A percentile compares a stretch with the other conserved stretches of the same genome.
These are phyloP conservation scores for Aspergillus tanneri DNA, from an alignment of 2,329 filamentous ascomycete species.

Conservation along the genomic window DNA sequence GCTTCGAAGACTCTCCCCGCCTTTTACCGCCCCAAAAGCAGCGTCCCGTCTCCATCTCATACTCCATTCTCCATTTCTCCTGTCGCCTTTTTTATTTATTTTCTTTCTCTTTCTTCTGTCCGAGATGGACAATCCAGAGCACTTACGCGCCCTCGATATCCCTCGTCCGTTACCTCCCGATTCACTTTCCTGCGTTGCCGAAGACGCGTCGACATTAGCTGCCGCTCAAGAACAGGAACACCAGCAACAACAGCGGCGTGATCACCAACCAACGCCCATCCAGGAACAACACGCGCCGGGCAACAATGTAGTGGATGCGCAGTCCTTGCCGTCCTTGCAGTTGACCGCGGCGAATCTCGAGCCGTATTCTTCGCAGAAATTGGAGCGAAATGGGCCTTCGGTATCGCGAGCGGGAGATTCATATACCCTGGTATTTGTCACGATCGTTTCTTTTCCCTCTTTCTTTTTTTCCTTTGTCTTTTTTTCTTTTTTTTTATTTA, in stretches of 20 bases:
- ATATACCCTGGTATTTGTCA: slow-evolving; percentile 15
- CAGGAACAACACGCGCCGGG: slow-evolving; percentile 19
- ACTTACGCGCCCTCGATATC: slow-evolving; percentile 18
- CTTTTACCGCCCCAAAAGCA: slow-evolving; percentile 30
- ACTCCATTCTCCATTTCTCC: slow-evolving; percentile 3
- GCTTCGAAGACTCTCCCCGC: slow-evolving; percentile 24
- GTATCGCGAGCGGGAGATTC: slow-evolving; percentile 16
- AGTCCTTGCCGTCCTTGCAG: slow-evolving; percentile 30
- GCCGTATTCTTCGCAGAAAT: slow-evolving; percentile 14
- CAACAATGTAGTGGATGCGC: slow-evolving; percentile 17
- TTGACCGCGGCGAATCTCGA: slow-evolving; percentile 24
- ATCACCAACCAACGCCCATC: slow-evolving; percentile 4
- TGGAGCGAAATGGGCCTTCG: slow-evolving; percentile 15
- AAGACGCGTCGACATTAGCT: slow-evolving; percentile 24
- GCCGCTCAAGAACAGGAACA: slow-evolving; percentile 12
- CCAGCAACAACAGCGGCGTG: slow-evolving; percentile 7
- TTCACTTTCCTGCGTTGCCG: slow-evolving; percentile 24
- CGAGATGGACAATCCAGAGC: slow-evolving; percentile 28
- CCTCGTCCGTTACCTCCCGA: slow-evolving; percentile 22
- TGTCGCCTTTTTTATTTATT: neutral
- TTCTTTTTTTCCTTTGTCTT: neutral
- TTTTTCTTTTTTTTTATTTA: slow-evolving; percentile 12
- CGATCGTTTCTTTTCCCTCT: neutral
- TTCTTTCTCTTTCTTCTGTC: neutral
- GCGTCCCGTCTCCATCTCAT: slow-evolving; percentile 21